These are phyloP conservation scores for Saccharomycopsis fodiens DNA, from an alignment of 805 yeast species.

Conservation along the genomic window DNA sequence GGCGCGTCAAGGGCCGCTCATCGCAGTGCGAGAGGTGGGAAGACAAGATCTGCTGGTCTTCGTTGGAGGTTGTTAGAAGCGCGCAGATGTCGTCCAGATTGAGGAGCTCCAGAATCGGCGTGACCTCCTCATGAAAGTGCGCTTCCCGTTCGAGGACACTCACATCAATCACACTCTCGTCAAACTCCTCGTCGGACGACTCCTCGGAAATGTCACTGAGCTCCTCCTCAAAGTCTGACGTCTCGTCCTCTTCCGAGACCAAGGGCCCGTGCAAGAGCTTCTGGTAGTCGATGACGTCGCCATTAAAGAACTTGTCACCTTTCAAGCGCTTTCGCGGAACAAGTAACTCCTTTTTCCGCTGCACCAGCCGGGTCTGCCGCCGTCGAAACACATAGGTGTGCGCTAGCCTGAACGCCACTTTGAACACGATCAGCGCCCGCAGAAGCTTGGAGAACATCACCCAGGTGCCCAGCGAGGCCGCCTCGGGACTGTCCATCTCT, in stretches of 20 bases:
- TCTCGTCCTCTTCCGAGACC: constrained; percentile 33
- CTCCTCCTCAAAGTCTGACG: constrained; percentile 27
- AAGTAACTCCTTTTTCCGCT: constrained; percentile 5
- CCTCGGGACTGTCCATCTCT: constrained; percentile 1
- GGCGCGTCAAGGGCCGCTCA: constrained; percentile 5
- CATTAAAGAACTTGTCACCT: constrained; percentile 21
- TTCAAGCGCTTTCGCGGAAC: background rate
- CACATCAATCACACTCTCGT: constrained; percentile 23
- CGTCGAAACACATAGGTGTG: constrained; percentile 6
- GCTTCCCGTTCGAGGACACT: constrained; percentile 22
- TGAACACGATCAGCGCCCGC: background rate
- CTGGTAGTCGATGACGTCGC: constrained; percentile 22
- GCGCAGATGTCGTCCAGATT: constrained; percentile 9
- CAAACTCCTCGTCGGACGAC: constrained; percentile 22
- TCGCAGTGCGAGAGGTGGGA: constrained; percentile 11
- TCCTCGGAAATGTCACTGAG: constrained; percentile 21
- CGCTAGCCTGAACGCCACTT: constrained; percentile 1
- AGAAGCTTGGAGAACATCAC: background rate
- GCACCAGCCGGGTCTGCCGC: constrained; percentile 9
- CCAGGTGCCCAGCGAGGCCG: constrained; percentile 2
- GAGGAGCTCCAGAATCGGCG: constrained; percentile 19
- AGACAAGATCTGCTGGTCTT: constrained; percentile 11
- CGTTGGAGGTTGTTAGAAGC: constrained; percentile 5
- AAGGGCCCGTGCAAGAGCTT: constrained; percentile 25
- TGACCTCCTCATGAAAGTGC: background rate